Evolutionary conservation across 768 basidiomycete species (phyloP).

Genomic region (Gymnopilus dilepis): DNA sequence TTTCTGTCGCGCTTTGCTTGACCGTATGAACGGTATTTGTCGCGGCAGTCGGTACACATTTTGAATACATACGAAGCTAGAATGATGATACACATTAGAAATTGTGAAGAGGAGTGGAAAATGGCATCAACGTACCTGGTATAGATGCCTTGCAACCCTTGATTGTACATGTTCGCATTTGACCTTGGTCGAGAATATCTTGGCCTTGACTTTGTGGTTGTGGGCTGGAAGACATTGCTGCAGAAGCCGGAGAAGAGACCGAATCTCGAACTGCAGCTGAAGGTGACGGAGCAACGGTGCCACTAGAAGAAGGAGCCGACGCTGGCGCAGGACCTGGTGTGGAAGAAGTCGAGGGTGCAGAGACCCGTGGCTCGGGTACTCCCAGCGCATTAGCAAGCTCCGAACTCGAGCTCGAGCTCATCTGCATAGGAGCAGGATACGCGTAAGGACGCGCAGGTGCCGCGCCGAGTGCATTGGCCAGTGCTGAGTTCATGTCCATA

Average conservation of each 20-base stretch:
- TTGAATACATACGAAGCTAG: conserved; percentile 42
- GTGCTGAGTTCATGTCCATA: conserved; percentile 22
- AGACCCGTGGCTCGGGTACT: conserved; percentile 16
- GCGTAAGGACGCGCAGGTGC: too few relatives aligned
- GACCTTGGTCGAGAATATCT: background rate
- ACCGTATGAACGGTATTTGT: conserved; percentile 56
- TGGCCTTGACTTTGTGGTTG: background rate
- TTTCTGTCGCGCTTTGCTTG: conserved; percentile 60
- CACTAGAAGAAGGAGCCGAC: too few relatives aligned
- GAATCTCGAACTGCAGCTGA: background rate
- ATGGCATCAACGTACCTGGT: conserved; percentile 31
- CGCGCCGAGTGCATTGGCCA: conserved; percentile 13
- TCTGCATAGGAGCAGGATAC: too few relatives aligned
- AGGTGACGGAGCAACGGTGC: too few relatives aligned
- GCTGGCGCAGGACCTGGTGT: background rate
- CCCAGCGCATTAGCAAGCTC: conserved; percentile 55
- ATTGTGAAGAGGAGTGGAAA: background rate
- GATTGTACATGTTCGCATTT: conserved; percentile 52
- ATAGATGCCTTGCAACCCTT: conserved; percentile 58
- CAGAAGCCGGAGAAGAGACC: background rate
- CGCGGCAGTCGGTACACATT: conserved; percentile 53
- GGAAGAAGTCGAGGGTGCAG: conserved; percentile 21
- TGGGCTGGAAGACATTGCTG: background rate
- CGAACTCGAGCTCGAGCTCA: conserved; percentile 38
- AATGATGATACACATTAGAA: too few relatives aligned